A percentile compares a stretch with the other conserved stretches of the same genome.
Evolutionary conservation across 192 early-diverging fungal species (phyloP).

Genomic region (Coemansia sp.): DNA sequence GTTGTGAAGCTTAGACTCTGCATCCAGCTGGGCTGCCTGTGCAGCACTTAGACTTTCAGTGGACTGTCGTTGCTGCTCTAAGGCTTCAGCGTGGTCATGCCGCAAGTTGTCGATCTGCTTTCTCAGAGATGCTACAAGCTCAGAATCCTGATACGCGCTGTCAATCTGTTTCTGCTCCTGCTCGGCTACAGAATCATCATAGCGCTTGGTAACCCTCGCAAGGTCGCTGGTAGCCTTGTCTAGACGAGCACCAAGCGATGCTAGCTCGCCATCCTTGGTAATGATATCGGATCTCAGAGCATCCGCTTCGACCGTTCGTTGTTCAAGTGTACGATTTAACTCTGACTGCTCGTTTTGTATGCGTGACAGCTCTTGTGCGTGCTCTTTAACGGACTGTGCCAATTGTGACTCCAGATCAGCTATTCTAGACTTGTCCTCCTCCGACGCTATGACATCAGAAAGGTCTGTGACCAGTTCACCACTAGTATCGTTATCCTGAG

Average conservation of each 20-base stretch:
- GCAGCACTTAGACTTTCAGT: constrained; percentile 8
- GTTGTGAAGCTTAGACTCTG: constrained; percentile 24
- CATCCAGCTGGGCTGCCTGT: constrained; percentile 1
- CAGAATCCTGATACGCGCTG: constrained; percentile 12
- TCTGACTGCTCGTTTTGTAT: constrained; percentile 4
- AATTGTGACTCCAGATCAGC: constrained; percentile 15
- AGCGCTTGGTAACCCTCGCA: constrained; percentile 10
- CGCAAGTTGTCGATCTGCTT: constrained; percentile 30
- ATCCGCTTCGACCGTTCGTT: background rate
- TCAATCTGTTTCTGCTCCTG: constrained; percentile 15
- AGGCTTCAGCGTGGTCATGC: constrained; percentile 16
- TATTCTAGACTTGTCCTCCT: constrained; percentile 1
- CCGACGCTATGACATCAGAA: background rate
- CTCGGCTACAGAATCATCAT: constrained; percentile 19
- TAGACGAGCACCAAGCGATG: constrained; percentile 14
- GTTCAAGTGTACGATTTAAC: constrained; percentile 4
- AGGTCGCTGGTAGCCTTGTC: constrained; percentile 19
- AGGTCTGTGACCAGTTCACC: constrained; percentile 4
- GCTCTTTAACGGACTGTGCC: background rate
- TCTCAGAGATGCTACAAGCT: constrained; percentile 6
- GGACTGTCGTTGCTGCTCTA: constrained; percentile 11
- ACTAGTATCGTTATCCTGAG: constrained; percentile 5
- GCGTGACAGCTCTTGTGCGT: constrained; percentile 8
- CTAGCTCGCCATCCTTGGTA: constrained; percentile 1
- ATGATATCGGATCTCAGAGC: constrained; percentile 4